phyloP scores from a whole-genome alignment of 768 basidiomycete genomes.

The Tricholoma bakamatsutake region DNA sequence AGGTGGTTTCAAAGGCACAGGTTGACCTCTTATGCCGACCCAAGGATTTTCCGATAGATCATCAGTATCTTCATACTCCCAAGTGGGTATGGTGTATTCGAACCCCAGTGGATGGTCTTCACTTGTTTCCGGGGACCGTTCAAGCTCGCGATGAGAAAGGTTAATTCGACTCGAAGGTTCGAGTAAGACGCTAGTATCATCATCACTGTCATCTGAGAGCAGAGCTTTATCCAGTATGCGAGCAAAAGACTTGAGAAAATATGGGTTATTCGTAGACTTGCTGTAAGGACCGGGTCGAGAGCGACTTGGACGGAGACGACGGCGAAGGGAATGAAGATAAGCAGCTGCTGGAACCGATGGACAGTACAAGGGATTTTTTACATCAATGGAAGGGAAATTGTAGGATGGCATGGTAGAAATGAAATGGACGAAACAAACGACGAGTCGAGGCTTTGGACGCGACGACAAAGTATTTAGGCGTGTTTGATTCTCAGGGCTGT shows the following conservation, averaged over 20 bases:
- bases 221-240: conserved; percentile 25
- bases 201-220: conserved; percentile 15
- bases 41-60: conserved; percentile 8
- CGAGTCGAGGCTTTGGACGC: no score
- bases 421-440: background rate
- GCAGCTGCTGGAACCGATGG: conserved; percentile 40
- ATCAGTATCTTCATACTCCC: conserved; percentile 12
- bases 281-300: conserved; percentile 5
- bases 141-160: background rate
- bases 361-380: conserved; percentile 56
- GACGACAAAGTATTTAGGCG: background rate
- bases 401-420: background rate
- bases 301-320: conserved; percentile 16
- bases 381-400: conserved; percentile 34
- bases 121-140: conserved; percentile 5
- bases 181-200: background rate
- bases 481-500: no score
- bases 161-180: background rate
- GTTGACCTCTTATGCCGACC: conserved; percentile 9
- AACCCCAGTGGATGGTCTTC: conserved; percentile 8
- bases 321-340: conserved; percentile 42
- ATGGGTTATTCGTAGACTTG: conserved; percentile 8
- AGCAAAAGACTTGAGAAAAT: conserved; percentile 27
- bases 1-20: background rate
- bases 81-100: conserved; percentile 12